Evolutionary conservation across 352 stramenopile genomes (phyloP).

Genomic region (Globisporangium heterothallicum): DNA sequence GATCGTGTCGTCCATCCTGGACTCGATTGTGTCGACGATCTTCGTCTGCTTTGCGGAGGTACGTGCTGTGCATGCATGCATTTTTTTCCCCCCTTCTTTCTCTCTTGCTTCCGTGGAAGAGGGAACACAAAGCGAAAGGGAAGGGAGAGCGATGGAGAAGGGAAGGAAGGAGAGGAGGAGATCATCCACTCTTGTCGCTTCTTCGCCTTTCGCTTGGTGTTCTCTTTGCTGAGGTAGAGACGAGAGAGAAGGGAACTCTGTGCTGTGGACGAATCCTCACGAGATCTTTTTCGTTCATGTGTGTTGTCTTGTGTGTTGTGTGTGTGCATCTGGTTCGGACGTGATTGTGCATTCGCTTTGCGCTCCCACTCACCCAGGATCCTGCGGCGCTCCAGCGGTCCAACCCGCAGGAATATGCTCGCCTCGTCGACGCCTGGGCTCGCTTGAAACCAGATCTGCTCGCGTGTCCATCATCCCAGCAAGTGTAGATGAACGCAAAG

Average conservation of each 20-base stretch:
- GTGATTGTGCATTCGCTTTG: background rate
- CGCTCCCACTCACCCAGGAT: constrained; percentile 31
- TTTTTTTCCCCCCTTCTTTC: background rate
- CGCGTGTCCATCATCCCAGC: background rate
- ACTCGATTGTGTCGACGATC: constrained; percentile 81
- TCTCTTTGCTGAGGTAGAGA: background rate
- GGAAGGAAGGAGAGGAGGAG: background rate
- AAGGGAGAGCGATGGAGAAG: background rate
- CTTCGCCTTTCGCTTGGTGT: background rate
- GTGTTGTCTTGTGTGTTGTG: background rate
- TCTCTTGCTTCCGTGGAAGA: background rate
- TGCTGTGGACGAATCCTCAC: background rate
- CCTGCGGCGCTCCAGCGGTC: constrained; percentile 60
- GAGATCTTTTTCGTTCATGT: background rate
- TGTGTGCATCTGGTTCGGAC: background rate
- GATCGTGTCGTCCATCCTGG: constrained; percentile 77
- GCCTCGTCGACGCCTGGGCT: constrained; percentile 66
- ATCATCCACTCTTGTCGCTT: background rate
- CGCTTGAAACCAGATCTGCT: constrained; percentile 71
- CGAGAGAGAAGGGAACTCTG: too few relatives aligned
- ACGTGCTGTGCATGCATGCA: constrained; percentile 20
- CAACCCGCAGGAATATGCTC: constrained; percentile 64
- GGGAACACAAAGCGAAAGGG: too few relatives aligned
- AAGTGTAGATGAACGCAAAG: background rate
- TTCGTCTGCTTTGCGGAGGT: constrained; percentile 88